Base-by-base conservation (phyloP, 345 rosid genomes). In the Jatropha curcas region DNA sequence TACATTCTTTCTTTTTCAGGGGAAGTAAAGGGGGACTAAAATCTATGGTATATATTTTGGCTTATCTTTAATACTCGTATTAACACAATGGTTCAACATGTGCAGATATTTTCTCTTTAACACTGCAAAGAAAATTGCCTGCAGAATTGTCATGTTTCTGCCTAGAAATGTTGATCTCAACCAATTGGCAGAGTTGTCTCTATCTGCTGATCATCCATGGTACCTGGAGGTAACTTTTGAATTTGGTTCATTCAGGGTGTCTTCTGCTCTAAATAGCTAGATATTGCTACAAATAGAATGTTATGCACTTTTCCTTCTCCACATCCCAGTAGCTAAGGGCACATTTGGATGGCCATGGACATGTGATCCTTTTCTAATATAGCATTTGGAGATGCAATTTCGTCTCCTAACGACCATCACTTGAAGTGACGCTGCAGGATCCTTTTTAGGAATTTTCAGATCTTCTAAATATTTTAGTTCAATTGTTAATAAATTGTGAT, bases 171-270 rank as follows among this genome's bases (percentile, higher is more conserved):
- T 85, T 63, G 87, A 92, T 76, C 65, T 86, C 43, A 88, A 92
- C 86, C 98, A 95, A 67, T 82, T 92, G 84, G 98, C 96, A 20
- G 97, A 92, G 71, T 74, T 95, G 71, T 78, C 93, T 67, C 77
- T 95, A 48, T 86, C 92, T 51, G 71, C 84, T 0, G 64, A 82
- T 67, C 91, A 89, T 82, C 84, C 89, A 46, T 88, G 93, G 92
- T 86, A 85, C 5, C 72, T 94, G 27, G 93, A 88, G 96, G 96
- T 84, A 86, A 72, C 20, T 65, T 66, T 35, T 27, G 20, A 57
- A 59, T 58, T 53, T 28, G 53, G 16, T 33, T 71, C 53, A 56
- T 64, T 46, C 27, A 7, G 37, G 27, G 37, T 37, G 11, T 61
- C 31, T 65, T 69, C 39, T 45, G 53, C 68, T 72, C 65, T 24